Conservation (phyloP, 192 early-diverging fungal species). For the Ambispora gerdemannii region DNA sequence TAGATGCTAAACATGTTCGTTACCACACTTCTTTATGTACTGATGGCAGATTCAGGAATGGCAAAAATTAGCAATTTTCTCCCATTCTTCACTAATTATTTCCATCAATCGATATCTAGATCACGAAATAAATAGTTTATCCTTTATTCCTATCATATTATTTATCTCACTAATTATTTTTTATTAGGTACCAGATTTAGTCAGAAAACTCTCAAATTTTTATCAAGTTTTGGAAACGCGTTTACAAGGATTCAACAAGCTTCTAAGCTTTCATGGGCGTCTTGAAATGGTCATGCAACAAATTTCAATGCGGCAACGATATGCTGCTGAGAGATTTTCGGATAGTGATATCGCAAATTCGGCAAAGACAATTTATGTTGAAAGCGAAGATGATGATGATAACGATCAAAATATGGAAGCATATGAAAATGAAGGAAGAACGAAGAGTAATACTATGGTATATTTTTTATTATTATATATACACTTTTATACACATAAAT, state of each 20-base stretch:
- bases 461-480: too few species aligned
- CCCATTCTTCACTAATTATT: too few species aligned
- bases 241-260: constrained; percentile 44
- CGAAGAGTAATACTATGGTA: too few species aligned
- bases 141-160: too few species aligned
- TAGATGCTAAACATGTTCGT: too few species aligned
- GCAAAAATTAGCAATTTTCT: too few species aligned
- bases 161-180: constrained; percentile 1
- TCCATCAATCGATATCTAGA: too few species aligned
- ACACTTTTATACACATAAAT: too few species aligned
- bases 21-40: too few species aligned
- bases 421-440: constrained; percentile 34
- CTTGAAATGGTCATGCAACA: constrained; percentile 53
- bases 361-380: constrained; percentile 47
- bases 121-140: too few species aligned
- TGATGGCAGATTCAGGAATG: too few species aligned
- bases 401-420: constrained; percentile 34
- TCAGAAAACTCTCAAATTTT: constrained; percentile 48
- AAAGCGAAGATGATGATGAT: constrained; percentile 35
- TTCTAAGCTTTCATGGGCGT: constrained; percentile 48
- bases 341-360: constrained; percentile 37
- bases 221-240: constrained; percentile 50
- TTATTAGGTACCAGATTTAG: constrained; percentile 42
- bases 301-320: constrained; percentile 41
- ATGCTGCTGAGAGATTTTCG: constrained; percentile 27